These are phyloP conservation scores for Colletotrichum tropicale DNA, from an alignment of 2,329 filamentous ascomycete species.

Conservation along the genomic window DNA sequence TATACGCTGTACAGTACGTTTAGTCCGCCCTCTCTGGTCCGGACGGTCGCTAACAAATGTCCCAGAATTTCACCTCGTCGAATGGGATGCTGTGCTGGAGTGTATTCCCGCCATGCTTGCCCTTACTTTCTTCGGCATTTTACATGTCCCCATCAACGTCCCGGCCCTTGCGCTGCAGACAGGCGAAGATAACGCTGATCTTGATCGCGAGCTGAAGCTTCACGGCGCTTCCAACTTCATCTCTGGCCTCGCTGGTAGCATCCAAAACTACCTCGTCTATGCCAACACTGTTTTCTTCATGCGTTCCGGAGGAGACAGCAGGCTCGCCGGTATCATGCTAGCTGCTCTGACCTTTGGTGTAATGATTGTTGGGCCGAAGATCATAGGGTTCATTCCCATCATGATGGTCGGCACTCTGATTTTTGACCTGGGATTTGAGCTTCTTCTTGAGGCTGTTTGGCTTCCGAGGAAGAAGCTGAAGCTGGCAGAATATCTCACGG, in stretches of 20 bases:
- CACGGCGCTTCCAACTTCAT: slow-evolving; percentile 93
- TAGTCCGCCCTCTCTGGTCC: neutral
- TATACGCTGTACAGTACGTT: slow-evolving; percentile 89
- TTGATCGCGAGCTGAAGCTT: slow-evolving; percentile 89
- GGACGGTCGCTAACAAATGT: slow-evolving; percentile 23
- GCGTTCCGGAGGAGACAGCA: slow-evolving; percentile 84
- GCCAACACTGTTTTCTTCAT: slow-evolving; percentile 98
- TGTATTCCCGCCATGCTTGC: slow-evolving; percentile 95
- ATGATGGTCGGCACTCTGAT: slow-evolving; percentile 97
- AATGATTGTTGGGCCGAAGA: slow-evolving; percentile 82
- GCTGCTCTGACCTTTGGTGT: slow-evolving; percentile 81
- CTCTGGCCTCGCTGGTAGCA: slow-evolving; percentile 85
- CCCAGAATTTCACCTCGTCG: slow-evolving; percentile 78
- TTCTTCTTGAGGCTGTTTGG: slow-evolving; percentile 87
- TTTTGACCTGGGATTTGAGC: slow-evolving; percentile 91
- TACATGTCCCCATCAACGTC: slow-evolving; percentile 98
- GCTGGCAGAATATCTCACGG: slow-evolving; percentile 85
- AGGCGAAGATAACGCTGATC: slow-evolving; percentile 88
- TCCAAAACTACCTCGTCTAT: slow-evolving; percentile 97
- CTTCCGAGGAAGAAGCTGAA: slow-evolving; percentile 89
- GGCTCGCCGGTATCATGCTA: slow-evolving; percentile 84
- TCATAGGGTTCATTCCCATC: slow-evolving; percentile 94
- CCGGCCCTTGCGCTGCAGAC: slow-evolving; percentile 89
- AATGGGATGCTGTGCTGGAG: slow-evolving; percentile 83
- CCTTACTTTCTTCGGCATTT: slow-evolving; percentile 93